Evolutionary conservation across 2,329 filamentous ascomycete genomes (phyloP).

Genomic region (Torrubiella hemipterigena): DNA sequence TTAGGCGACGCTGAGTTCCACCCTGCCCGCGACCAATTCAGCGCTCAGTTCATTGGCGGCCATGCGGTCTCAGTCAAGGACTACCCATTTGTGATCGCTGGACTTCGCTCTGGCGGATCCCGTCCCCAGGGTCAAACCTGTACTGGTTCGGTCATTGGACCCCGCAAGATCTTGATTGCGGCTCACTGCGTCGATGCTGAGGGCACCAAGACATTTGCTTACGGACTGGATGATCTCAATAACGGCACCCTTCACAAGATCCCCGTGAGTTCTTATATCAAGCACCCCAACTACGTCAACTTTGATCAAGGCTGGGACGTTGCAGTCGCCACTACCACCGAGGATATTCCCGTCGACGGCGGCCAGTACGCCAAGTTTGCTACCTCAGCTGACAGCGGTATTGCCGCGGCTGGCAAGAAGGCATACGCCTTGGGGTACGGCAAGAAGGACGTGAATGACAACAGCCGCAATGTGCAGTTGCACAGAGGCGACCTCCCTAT

Average conservation of each 20-base stretch:
- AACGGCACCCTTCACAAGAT: background rate
- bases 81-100: slow-evolving; percentile 1
- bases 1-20: background rate
- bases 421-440: background rate
- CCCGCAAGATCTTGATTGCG: background rate
- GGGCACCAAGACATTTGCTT: background rate
- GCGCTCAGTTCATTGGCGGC: slow-evolving; percentile 1
- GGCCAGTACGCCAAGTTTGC: background rate
- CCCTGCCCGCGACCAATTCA: background rate
- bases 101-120: background rate
- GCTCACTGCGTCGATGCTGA: background rate
- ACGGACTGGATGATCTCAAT: background rate
- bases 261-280: background rate
- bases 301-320: background rate
- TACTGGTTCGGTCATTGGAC: background rate
- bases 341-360: background rate
- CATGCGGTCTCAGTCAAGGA: background rate
- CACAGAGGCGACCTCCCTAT: background rate
- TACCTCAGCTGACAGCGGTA: background rate
- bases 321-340: background rate
- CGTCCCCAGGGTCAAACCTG: slow-evolving; percentile 1
- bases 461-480: background rate
- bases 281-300: background rate
- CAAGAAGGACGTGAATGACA: background rate
- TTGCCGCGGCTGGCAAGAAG: background rate